Base-by-base conservation (phyloP, 495 filamentous ascomycete genomes). In the Lasiosphaeria miniovina region DNA sequence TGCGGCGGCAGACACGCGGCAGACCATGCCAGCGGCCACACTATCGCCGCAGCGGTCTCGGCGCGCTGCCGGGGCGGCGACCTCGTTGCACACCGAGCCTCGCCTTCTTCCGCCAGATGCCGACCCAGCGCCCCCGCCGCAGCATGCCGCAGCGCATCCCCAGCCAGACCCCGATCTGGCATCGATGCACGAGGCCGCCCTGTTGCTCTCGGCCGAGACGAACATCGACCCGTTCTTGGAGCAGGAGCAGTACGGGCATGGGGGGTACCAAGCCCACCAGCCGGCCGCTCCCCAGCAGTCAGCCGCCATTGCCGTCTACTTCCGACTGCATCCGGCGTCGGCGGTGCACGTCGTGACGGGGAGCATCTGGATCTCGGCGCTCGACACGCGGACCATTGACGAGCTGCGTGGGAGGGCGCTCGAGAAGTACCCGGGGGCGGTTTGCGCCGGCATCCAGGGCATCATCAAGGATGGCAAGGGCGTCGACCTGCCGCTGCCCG, bases 391-490 rank as follows among this genome's bases (percentile, higher is more conserved):
- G 10, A 82, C 86, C 5, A 61, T 91, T 4, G 69, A 74, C 14
- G 85, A 85, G 54, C 61, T 91, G 46, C 75, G 81, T 4, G 72
- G 70, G 14, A 64, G 86, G 2, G 84, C 86, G 10, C 66, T 72
- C n/a, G 71, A 73, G 2, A 85, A 82, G 55, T 84, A 81, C 64
- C 80, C 84, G 6, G 81, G 81, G 35, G 74, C 79, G 0, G 60
- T 79, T 33, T 80, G 89, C 36, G 70, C 75, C 36, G 80, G 75
- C 41, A 79, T 91, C 32, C 83, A 91, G 65, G 90, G 88, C 3
- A 65, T 90, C 11, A 79, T 89, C 51, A 82, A 83, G 68, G 80
- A 86, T 66, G 74, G 65, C 31, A 70, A 74, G 33, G 76, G 75
- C 43, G 84, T 80, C n/a, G 83, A 88, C 69, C 70, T 85, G 53